Conservation (phyloP, 2,329 filamentous ascomycete species). For the Xylariomycetidae sp. region DNA sequence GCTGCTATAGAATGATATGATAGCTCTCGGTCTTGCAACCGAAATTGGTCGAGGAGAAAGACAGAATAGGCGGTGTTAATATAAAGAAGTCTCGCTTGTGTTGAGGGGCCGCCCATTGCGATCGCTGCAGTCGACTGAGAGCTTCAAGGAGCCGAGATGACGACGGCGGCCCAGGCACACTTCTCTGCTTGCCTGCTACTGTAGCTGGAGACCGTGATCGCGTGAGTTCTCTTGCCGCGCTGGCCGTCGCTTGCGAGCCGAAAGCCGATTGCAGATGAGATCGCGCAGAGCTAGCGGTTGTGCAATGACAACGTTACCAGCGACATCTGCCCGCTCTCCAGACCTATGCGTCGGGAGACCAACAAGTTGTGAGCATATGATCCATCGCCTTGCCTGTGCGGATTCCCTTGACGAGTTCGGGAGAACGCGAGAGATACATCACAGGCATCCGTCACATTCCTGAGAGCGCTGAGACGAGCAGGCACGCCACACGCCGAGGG, state of each 20-base stretch:
- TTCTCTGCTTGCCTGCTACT: too few species aligned
- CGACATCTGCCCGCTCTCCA: background rate
- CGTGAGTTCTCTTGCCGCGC: too few species aligned
- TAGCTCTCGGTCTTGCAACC: conserved; percentile 17
- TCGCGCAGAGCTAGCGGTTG: conserved; percentile 11
- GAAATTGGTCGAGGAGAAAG: conserved; percentile 15
- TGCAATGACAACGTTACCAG: conserved; percentile 6
- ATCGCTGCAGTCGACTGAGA: background rate
- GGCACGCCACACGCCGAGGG: conserved; percentile 20
- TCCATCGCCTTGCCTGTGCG: too few species aligned
- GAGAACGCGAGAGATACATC: conserved; percentile 22
- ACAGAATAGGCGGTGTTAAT: conserved; percentile 18
- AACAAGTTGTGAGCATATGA: too few species aligned
- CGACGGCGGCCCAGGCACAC: too few species aligned
- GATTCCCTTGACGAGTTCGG: conserved; percentile 12
- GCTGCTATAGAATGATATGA: conserved; percentile 19
- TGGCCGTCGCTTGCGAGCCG: too few species aligned
- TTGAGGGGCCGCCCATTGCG: background rate
- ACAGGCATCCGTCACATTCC: conserved; percentile 26
- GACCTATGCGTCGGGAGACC: too few species aligned
- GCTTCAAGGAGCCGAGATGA: too few species aligned
- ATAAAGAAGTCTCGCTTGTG: conserved; percentile 18
- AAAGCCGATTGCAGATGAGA: conserved; percentile 13
- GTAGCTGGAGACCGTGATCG: too few species aligned
- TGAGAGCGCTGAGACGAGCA: conserved; percentile 25